These are phyloP conservation scores for Trypanosoma mega DNA, from an alignment of 208 protist species.

Conservation along the genomic window DNA sequence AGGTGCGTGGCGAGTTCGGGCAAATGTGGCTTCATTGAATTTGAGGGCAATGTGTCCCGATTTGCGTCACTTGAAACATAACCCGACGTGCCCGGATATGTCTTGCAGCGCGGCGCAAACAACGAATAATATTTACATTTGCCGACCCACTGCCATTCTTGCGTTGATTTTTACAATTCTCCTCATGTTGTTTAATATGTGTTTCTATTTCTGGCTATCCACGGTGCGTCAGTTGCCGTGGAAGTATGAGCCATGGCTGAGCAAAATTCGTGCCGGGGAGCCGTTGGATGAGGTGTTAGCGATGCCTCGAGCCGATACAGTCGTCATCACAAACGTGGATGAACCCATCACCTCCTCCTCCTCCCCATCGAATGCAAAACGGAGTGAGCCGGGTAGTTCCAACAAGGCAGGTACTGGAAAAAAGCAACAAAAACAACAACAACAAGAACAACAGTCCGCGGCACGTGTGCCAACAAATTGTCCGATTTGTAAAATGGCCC, in stretches of 20 bases:
- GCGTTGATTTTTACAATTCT: constrained; percentile 37
- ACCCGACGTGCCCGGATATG: constrained; percentile 52
- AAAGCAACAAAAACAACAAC: neutral
- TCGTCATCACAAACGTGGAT: neutral
- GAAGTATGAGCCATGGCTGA: constrained; percentile 53
- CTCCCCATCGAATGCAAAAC: neutral
- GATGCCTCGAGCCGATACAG: neutral
- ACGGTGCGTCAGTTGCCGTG: constrained; percentile 55
- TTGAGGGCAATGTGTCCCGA: constrained; percentile 35
- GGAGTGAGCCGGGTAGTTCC: neutral
- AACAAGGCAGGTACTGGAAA: neutral
- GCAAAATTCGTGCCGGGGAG: constrained; percentile 24
- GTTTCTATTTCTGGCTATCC: constrained; percentile 40
- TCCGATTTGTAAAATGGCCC: constrained; percentile 50
- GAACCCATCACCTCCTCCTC: neutral
- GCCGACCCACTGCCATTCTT: constrained; percentile 33
- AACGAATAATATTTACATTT: constrained; percentile 77
- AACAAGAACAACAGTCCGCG: neutral
- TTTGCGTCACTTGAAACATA: constrained; percentile 34
- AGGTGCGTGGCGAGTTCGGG: too few species aligned
- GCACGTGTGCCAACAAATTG: constrained; percentile 25
- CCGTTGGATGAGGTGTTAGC: neutral
- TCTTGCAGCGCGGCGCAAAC: constrained; percentile 37
- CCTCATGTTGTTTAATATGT: constrained; percentile 32
- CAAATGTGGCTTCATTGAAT: too few species aligned